Evolutionary conservation across 495 filamentous ascomycete species (phyloP), one percentile per base, ranked within the genome.

Genomic region (Cetradonia linearis): DNA sequence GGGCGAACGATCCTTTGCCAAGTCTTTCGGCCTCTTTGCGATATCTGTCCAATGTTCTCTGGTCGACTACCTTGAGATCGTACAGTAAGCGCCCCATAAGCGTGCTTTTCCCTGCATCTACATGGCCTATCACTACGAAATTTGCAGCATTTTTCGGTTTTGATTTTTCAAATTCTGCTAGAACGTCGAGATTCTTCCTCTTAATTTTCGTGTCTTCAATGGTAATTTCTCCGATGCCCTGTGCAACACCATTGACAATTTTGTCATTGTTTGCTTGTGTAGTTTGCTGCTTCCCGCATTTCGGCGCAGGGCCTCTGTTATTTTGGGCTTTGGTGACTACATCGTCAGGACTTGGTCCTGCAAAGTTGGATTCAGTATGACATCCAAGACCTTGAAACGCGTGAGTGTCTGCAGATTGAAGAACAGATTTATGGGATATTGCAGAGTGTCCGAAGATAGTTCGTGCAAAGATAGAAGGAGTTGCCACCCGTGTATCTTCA

Each of bases 91-190:
- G 83, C 11, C 93, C 93, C 94, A 97, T 97, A 20, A 98, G 77
- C 18, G 93, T 98, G 72, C 90, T 95, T 73, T 98, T 98, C 33
- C 93, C 93, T 47, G 92, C 90, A 72, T 98, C 93, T 49, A 98
- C 93, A 72, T 98, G 93, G 38, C 93, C 90, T 91, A 98, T 92
- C 6, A 98, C 93, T 14, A 96, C 91, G 74, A 98, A 97, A 66
- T 89, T 96, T 52, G 89, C 91, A 38, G 81, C 82, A 59, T 86
- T 86, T 72, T 96, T 98, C 63, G 76, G 76, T 42, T 82, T 83
- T 27, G 80, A 77, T 60, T 86, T 90, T 66, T 85, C 80, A 66
- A 87, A 93, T 64, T 92, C 92, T 47, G 83, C 81, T 13, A 92
- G 65, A 6, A 97, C 91, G 69, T 97, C 81, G 20, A 97, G 71